A percentile compares a stretch with the other conserved stretches of the same genome.
These are phyloP conservation scores for Tripidium arundinaceum DNA, from an alignment of 202 grass and related monocot genomes.

Conservation along the genomic window DNA sequence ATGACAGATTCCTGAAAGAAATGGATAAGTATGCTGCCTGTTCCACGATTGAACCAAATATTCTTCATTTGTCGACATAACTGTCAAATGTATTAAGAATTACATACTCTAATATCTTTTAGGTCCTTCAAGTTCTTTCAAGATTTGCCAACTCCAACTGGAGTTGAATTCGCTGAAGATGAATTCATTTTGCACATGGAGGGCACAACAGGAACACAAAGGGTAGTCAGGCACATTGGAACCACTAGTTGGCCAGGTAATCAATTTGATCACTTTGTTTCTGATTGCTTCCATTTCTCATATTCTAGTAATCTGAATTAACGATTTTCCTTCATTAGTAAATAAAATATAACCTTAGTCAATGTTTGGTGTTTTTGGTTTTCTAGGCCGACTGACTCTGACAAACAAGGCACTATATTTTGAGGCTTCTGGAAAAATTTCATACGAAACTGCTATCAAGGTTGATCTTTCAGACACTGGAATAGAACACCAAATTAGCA, in stretches of 20 bases:
- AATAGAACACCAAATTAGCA: slow-evolving; percentile 62
- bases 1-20: slow-evolving; percentile 88
- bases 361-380: background rate
- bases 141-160: slow-evolving; percentile 58
- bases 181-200: slow-evolving; percentile 87
- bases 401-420: slow-evolving; percentile 92
- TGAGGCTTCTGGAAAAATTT: slow-evolving; percentile 63
- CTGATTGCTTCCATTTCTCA: background rate
- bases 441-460: slow-evolving; percentile 68
- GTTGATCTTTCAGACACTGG: slow-evolving; percentile 56
- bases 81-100: background rate
- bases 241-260: slow-evolving; percentile 81
- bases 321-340: background rate
- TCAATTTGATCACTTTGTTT: too few relatives aligned
- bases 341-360: background rate
- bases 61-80: background rate
- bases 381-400: slow-evolving; percentile 65
- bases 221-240: slow-evolving; percentile 73
- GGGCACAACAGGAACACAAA: slow-evolving; percentile 62
- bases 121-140: slow-evolving; percentile 65
- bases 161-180: slow-evolving; percentile 59
- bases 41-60: background rate
- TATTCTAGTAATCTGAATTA: background rate
- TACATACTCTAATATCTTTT: background rate
- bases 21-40: slow-evolving; percentile 68